A percentile compares a stretch with the other conserved stretches of the same genome.
phyloP scores from a whole-genome alignment of 2,329 filamentous ascomycete species.

The Teratosphaeria destructans region DNA sequence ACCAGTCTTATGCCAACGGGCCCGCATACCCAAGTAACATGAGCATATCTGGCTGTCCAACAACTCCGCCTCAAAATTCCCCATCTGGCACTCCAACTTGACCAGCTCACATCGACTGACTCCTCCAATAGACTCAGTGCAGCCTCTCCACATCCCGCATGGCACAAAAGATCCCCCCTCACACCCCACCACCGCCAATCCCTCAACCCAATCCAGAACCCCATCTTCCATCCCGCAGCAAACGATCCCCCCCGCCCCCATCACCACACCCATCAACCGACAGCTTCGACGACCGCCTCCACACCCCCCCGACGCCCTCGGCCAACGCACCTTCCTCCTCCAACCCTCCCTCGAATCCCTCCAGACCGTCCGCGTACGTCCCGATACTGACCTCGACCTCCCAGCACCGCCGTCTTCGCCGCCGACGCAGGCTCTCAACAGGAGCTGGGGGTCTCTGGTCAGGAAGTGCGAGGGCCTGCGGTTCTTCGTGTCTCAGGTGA shows the following conservation, averaged over 20 bases:
- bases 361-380: background rate
- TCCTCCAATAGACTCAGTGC: background rate
- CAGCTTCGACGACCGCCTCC: background rate
- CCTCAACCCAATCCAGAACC: background rate
- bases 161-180: background rate
- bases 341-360: background rate
- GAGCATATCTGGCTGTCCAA: background rate
- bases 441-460: background rate
- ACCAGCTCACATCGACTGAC: background rate
- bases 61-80: background rate
- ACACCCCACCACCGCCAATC: background rate
- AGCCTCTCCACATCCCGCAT: background rate
- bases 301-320: background rate
- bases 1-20: background rate
- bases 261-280: background rate
- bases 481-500: background rate
- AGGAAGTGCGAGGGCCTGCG: background rate
- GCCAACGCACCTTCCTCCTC: background rate
- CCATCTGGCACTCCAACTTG: background rate
- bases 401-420: background rate
- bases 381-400: background rate
- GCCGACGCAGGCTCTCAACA: background rate
- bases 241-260: background rate
- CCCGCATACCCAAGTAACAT: background rate
- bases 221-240: background rate